Evolutionary conservation across 768 basidiomycete genomes (phyloP).

Genomic region (Leucosporidium scottii): DNA sequence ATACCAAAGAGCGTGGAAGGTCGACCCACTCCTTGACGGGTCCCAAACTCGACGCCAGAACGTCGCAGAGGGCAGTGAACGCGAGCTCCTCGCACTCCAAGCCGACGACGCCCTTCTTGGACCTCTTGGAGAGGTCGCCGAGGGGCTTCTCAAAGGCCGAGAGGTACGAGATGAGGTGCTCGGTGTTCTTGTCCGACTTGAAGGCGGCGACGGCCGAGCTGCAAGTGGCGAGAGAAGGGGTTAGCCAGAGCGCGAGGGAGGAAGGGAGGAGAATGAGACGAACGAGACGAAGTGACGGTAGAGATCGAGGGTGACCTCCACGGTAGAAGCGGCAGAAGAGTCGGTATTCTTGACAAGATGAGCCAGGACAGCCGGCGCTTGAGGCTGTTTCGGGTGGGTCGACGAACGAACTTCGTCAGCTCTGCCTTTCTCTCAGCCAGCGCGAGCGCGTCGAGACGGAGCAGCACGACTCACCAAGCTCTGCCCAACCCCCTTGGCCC

Average conservation of each 20-base stretch:
- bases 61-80: slow-evolving; percentile 11
- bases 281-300: slow-evolving; percentile 14
- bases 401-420: too few relatives aligned
- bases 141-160: slow-evolving; percentile 14
- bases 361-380: slow-evolving; percentile 4
- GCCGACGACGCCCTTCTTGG: slow-evolving; percentile 4
- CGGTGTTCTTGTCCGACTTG: slow-evolving; percentile 4
- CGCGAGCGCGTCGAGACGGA: too few relatives aligned
- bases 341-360: slow-evolving; percentile 7
- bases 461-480: not conserved
- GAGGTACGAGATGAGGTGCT: slow-evolving; percentile 3
- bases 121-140: slow-evolving; percentile 8
- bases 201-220: slow-evolving; percentile 8
- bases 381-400: too few relatives aligned
- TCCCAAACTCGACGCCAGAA: not conserved
- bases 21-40: not conserved
- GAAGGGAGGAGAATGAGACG: not conserved
- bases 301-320: slow-evolving; percentile 1
- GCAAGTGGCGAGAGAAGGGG: not conserved
- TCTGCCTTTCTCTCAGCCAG: too few relatives aligned
- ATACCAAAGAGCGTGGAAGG: rapidly evolving
- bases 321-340: not conserved
- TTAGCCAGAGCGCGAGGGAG: not conserved
- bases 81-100: slow-evolving; percentile 18
- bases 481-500: not conserved